Base-by-base conservation (phyloP, 192 early-diverging fungal species). In the Podila clonocystis region DNA sequence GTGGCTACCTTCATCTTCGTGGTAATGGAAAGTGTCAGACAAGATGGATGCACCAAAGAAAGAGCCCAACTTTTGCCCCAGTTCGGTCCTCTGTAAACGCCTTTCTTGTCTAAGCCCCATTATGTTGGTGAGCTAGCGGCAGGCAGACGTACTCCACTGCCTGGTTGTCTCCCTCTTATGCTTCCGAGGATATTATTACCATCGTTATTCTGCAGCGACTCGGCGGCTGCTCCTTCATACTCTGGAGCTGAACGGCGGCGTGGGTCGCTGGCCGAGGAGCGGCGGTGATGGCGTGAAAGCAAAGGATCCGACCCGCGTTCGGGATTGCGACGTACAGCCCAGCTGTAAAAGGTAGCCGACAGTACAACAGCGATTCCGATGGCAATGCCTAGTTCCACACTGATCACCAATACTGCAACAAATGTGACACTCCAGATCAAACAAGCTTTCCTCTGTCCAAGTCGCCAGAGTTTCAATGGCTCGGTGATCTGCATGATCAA, bases 401-500 rank as follows among this genome's bases (percentile, higher is more conserved):
- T 73, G 55, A 80, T 33, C 12, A 80, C 60, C 45, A 72, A 33
- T 11, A 73, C 77, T 15, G 61, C 70, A 9, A 58, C 24, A 55
- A 80, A 73, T 1, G 77, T 79, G 1, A 68, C 70, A 3, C 30
- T 63, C 75, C 75, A 79, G n/a, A 79, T 79, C 3, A 79, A 0
- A 20, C 69, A 20, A 1, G 65, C 75, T 65, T 79, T 79, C 9
- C 41, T 69, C 29, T 79, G 75, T 19, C 75, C 75, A 12, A 79
- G 30, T 34, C 75, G 65, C 75, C 75, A 79, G 19, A 79, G 75
- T 38, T 72, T 79, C 33, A 72, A 7, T 4, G 75, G 75, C 28
- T 79, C 75, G 0, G 59, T 72, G 22, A 79, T 79, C 33, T 79
- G 75, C 77, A 80, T 80, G 22, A 80, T 30, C 17, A 80, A 36